These are phyloP conservation scores for Cystobasidium slooffiae DNA, from an alignment of 1,284 basidiomycete genomes.

Conservation along the genomic window DNA sequence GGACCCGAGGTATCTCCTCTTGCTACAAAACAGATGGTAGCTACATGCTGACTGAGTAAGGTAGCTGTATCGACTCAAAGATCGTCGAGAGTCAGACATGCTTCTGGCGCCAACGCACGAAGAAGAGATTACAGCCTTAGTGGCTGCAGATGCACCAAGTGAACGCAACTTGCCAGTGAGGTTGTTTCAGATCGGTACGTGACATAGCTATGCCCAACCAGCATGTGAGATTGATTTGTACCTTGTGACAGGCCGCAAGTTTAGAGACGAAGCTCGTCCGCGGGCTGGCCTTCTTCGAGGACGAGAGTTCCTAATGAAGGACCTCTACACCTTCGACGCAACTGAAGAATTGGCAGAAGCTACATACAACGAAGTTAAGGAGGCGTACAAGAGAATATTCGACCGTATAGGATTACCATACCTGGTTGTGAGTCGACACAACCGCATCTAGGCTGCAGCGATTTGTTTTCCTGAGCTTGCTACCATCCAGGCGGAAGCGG, in stretches of 20 bases:
- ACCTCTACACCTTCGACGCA: slow-evolving; percentile 57
- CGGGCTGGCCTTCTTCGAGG: slow-evolving; percentile 56
- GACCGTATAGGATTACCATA: slow-evolving; percentile 47
- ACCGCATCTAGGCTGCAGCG: not conserved
- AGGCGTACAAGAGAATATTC: slow-evolving; percentile 54
- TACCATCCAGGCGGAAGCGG: slow-evolving; percentile 54
- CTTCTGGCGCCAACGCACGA: slow-evolving; percentile 58
- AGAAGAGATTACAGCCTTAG: slow-evolving; percentile 57
- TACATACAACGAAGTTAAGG: slow-evolving; percentile 54
- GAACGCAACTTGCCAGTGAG: slow-evolving; percentile 54
- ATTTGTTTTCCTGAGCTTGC: not conserved
- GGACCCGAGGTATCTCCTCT: slow-evolving; percentile 51
- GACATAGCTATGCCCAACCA: too few species aligned
- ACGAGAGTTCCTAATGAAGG: slow-evolving; percentile 58
- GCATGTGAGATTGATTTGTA: not conserved
- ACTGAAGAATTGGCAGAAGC: slow-evolving; percentile 38
- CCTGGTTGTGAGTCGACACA: slow-evolving; percentile 38
- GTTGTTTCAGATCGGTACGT: slow-evolving; percentile 54
- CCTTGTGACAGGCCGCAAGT: slow-evolving; percentile 52
- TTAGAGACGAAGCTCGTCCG: slow-evolving; percentile 57
- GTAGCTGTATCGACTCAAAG: slow-evolving; percentile 55
- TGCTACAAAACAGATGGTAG: not conserved
- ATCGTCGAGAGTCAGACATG: slow-evolving; percentile 54
- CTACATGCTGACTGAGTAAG: not conserved
- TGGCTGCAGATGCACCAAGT: slow-evolving; percentile 53